These are phyloP conservation scores for Polyplosphaeria fusca DNA, from an alignment of 495 filamentous ascomycete genomes.

Conservation along the genomic window DNA sequence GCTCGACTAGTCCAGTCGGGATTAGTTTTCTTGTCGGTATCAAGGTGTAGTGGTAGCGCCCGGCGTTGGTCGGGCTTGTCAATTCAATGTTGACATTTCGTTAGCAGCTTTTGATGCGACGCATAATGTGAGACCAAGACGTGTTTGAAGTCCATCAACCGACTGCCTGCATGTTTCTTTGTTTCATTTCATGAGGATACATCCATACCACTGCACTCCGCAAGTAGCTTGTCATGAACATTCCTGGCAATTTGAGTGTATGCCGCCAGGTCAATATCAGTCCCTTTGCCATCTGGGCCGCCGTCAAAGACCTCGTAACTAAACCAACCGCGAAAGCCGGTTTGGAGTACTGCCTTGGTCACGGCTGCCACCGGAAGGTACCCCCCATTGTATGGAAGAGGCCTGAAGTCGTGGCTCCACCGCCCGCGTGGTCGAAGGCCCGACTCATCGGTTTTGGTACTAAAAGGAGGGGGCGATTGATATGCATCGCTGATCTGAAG, in stretches of 20 bases:
- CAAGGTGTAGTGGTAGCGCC: too few relatives aligned
- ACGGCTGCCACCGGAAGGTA: conserved; percentile 70
- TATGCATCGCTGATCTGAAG: conserved; percentile 82
- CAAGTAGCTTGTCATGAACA: conserved; percentile 53
- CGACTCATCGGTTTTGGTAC: conserved; percentile 44
- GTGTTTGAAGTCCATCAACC: too few relatives aligned
- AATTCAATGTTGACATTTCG: too few relatives aligned
- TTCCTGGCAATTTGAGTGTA: conserved; percentile 62
- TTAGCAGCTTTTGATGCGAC: too few relatives aligned
- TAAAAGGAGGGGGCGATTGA: conserved; percentile 52
- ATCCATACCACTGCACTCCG: conserved; percentile 38
- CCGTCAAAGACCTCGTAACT: conserved; percentile 76
- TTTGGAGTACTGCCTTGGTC: conserved; percentile 61
- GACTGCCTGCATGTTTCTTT: too few relatives aligned
- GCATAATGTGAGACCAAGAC: too few relatives aligned
- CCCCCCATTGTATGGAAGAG: conserved; percentile 67
- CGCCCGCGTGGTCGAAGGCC: conserved; percentile 57
- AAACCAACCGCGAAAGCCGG: conserved; percentile 71
- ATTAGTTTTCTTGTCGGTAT: too few relatives aligned
- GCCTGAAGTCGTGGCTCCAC: conserved; percentile 72
- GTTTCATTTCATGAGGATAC: too few relatives aligned
- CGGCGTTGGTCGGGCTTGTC: too few relatives aligned
- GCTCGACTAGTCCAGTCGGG: too few relatives aligned
- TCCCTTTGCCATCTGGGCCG: conserved; percentile 55
- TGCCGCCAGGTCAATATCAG: conserved; percentile 55